A percentile compares a stretch with the other conserved stretches of the same genome.
These are phyloP conservation scores for Vaccinium macrocarpon DNA, from an alignment of 148 eudicot species.

Conservation along the genomic window DNA sequence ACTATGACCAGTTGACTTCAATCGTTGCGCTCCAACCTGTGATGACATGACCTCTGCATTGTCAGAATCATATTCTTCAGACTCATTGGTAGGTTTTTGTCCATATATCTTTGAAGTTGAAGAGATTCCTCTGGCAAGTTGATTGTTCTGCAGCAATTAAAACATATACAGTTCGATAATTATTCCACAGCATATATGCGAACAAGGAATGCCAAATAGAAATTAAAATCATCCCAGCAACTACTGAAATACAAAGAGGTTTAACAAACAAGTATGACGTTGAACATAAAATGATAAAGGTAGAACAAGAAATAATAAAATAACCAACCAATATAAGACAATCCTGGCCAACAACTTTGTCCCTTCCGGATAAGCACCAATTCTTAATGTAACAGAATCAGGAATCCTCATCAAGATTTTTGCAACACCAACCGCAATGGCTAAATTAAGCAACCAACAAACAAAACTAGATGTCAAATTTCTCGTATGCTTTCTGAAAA, in stretches of 20 bases:
- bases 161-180: neutral
- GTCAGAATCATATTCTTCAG: conserved; percentile 54
- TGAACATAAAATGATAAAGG: neutral
- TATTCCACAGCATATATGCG: too few species aligned
- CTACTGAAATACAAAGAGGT: neutral
- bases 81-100: conserved; percentile 34
- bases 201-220: neutral
- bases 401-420: neutral
- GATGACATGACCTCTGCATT: conserved; percentile 38
- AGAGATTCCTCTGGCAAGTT: conserved; percentile 38
- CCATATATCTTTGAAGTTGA: conserved; percentile 33
- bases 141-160: conserved; percentile 36
- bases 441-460: neutral
- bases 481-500: neutral
- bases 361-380: neutral
- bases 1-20: conserved; percentile 42
- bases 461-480: neutral
- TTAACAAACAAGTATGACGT: neutral
- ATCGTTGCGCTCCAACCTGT: conserved; percentile 37
- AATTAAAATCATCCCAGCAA: conserved; percentile 6
- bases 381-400: neutral
- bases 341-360: neutral
- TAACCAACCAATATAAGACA: neutral
- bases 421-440: neutral
- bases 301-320: neutral